Evolutionary conservation across 108 stramenopile genomes (phyloP).

Genomic region (Cyclostephanos invisitatus): DNA sequence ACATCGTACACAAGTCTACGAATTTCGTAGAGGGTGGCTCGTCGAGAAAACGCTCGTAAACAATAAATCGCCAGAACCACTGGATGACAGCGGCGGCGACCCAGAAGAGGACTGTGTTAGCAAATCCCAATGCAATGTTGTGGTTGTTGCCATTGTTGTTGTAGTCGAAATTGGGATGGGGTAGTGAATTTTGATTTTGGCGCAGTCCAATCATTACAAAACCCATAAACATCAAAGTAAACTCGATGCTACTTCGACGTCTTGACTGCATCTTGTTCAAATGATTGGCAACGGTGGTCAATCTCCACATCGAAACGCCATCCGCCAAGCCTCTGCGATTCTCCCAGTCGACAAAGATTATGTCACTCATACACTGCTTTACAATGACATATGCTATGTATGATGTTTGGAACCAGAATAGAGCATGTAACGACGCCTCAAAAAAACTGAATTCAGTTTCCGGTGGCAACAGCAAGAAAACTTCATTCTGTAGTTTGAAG

Average conservation of each 20-base stretch:
- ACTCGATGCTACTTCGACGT: constrained; percentile 50
- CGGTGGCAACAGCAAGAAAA: constrained; percentile 70
- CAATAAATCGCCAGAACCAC: constrained; percentile 56
- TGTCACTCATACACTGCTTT: constrained; percentile 57
- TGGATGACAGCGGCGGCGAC: constrained; percentile 49
- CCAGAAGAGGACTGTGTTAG: constrained; percentile 66
- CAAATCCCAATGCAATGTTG: constrained; percentile 81
- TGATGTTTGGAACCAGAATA: constrained; percentile 63
- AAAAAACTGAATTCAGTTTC: constrained; percentile 58
- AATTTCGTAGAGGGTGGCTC: constrained; percentile 65
- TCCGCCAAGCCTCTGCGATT: constrained; percentile 26
- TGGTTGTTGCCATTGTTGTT: constrained; percentile 29
- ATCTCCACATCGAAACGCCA: constrained; percentile 57
- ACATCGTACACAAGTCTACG: constrained; percentile 78
- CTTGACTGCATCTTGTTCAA: constrained; percentile 69
- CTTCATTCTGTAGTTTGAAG: constrained; percentile 74
- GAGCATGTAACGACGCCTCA: constrained; percentile 34
- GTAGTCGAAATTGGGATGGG: constrained; percentile 58
- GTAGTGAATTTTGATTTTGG: constrained; percentile 64
- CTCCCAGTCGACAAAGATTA: constrained; percentile 87
- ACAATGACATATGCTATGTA: constrained; percentile 45
- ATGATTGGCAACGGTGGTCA: constrained; percentile 73
- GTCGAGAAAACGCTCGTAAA: constrained; percentile 67
- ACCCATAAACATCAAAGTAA: constrained; percentile 59
- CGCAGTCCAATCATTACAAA: constrained; percentile 58